Evolutionary conservation across 371 early-diverging fungal species (phyloP), one percentile per base, ranked within the genome.

Genomic region (Mortierella sp.): DNA sequence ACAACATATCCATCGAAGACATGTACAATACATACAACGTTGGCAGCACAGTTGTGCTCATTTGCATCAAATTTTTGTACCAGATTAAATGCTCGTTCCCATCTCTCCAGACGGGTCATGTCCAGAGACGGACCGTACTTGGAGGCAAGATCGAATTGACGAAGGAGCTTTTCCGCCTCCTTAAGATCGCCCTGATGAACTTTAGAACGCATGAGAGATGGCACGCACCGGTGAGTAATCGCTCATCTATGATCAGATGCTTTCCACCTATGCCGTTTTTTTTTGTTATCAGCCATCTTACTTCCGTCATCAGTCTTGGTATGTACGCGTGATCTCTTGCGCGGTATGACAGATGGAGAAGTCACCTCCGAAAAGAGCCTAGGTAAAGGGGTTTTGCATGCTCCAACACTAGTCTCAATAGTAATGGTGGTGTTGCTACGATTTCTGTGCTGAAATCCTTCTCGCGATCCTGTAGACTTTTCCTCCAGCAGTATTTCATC

Each of bases 61-160:
- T n/a, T n/a, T n/a, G n/a, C n/a, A n/a, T 21, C 31, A 27, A n/a
- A 21, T 4, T 11, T 37, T 51, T 34, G 61, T 72, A 83, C 83
- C 75, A 73, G 42, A 15, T 21, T 44, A 2, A 21, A 51, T 14
- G 75, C 75, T 12, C 75, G 64, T 41, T 73, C 70, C 83, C 83
- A 83, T 5, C 83, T 78, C 54, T 83, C 82, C n/a, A 79, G 59
- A n/a, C 83, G 78, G 12, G 82, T 75, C 27, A 83, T n/a, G 11
- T 80, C 80, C 23, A 70, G 57, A 37, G 80, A 80, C 11, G 83
- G 82, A 2, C 83, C 83, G 42, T 72, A 83, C 26, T 62, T 59
- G 37, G 79, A 78, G 15, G 78, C 50, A 37, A 83, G 54, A 52
- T 83, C 83, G 54, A 83, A 83, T 42, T 79, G 68, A 6, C 83